Conservation (phyloP, 1,284 basidiomycete species). For the Chiua sp. region DNA sequence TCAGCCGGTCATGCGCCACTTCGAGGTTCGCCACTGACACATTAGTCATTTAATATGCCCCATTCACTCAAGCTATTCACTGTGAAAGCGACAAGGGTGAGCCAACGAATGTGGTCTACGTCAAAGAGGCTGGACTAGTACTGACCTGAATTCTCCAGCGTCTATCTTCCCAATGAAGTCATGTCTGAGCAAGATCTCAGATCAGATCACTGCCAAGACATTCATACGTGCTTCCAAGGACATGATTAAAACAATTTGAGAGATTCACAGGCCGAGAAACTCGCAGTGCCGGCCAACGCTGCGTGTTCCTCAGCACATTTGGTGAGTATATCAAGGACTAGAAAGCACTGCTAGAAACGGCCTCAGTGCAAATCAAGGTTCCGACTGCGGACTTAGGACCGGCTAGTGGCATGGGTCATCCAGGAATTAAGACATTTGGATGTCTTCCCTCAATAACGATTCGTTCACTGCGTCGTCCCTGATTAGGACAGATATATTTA, state of each 20-base stretch:
- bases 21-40: constrained; percentile 28
- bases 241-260: constrained; percentile 22
- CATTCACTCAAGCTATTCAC: neutral
- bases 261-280: constrained; percentile 15
- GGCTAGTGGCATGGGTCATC: constrained; percentile 17
- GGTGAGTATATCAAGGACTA: constrained; percentile 23
- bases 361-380: constrained; percentile 25
- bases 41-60: neutral
- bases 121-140: neutral
- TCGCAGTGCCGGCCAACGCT: constrained; percentile 10
- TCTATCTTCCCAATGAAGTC: constrained; percentile 23
- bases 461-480: too few species aligned
- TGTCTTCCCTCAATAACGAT: too few species aligned
- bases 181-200: constrained; percentile 21
- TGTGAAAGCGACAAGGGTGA: constrained; percentile 26
- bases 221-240: constrained; percentile 14
- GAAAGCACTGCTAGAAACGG: constrained; percentile 18
- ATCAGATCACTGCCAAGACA: constrained; percentile 18
- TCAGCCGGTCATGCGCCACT: constrained; percentile 26
- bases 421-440: constrained; percentile 12
- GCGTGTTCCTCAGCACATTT: constrained; percentile 23
- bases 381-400: constrained; percentile 17
- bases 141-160: neutral
- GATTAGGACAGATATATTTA: too few species aligned
- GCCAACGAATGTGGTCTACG: neutral